These are phyloP conservation scores for Lactifluus volemus DNA, from an alignment of 768 basidiomycete species.

Conservation along the genomic window DNA sequence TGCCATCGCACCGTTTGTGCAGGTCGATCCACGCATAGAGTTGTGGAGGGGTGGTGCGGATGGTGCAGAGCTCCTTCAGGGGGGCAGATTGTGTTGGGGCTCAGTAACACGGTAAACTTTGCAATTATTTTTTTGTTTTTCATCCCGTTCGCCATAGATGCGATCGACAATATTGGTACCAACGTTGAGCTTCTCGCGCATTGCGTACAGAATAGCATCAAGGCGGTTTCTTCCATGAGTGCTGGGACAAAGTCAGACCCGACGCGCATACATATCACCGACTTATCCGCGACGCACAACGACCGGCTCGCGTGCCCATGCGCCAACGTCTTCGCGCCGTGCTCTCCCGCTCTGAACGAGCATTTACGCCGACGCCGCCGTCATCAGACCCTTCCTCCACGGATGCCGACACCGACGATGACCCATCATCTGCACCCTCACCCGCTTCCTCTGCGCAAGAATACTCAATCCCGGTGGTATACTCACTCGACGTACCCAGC, in stretches of 20 bases:
- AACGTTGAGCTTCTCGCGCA: constrained; percentile 92
- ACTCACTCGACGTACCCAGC: constrained; percentile 89
- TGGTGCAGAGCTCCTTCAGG: too few relatives aligned
- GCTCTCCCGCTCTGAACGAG: constrained; percentile 26
- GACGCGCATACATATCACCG: constrained; percentile 89
- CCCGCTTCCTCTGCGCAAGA: constrained; percentile 28
- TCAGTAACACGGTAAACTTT: constrained; percentile 23
- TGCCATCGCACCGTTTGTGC: too few relatives aligned
- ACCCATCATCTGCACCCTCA: neutral
- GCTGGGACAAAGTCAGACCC: constrained; percentile 93
- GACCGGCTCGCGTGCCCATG: constrained; percentile 89
- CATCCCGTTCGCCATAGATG: too few relatives aligned
- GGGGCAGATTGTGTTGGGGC: constrained; percentile 25
- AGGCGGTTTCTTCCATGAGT: constrained; percentile 98
- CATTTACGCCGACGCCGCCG: neutral
- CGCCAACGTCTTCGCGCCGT: constrained; percentile 56
- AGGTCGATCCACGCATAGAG: too few relatives aligned
- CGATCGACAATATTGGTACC: constrained; percentile 74
- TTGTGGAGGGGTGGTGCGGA: too few relatives aligned
- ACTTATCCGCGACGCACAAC: constrained; percentile 87
- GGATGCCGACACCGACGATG: neutral
- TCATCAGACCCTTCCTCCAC: too few relatives aligned
- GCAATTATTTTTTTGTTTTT: too few relatives aligned
- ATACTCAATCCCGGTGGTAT: constrained; percentile 76
- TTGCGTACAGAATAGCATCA: constrained; percentile 72